Percentiles rank a stretch among this genome's conserved stretches.
phyloP scores from a whole-genome alignment of 495 filamentous ascomycete species.

The Poronia punctata region DNA sequence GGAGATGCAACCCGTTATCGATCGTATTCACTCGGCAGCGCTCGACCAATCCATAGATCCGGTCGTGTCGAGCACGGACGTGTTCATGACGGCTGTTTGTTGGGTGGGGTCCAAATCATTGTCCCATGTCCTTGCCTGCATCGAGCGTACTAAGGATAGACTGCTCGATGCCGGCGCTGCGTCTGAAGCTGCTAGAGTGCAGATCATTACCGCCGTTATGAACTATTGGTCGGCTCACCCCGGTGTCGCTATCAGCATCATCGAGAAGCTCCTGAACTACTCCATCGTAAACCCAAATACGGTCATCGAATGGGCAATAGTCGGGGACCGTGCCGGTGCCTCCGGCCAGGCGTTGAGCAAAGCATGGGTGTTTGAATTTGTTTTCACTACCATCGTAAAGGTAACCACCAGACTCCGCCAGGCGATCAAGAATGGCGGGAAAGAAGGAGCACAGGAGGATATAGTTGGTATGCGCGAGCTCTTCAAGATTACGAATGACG shows the following conservation, averaged over 20 bases:
- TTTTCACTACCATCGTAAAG: conserved; percentile 80
- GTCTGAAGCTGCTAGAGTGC: conserved; percentile 65
- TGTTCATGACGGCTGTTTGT: conserved; percentile 87
- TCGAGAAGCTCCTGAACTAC: conserved; percentile 98
- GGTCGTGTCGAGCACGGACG: conserved; percentile 77
- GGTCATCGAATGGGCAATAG: conserved; percentile 84
- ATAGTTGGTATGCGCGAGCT: conserved; percentile 62
- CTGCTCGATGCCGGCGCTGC: conserved; percentile 68
- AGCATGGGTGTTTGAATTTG: conserved; percentile 79
- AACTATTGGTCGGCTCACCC: conserved; percentile 91
- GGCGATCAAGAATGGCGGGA: conserved; percentile 50
- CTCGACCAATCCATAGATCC: conserved; percentile 62
- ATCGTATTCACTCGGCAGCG: conserved; percentile 70
- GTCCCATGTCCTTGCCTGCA: conserved; percentile 90
- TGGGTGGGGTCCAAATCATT: conserved; percentile 90
- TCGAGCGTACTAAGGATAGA: conserved; percentile 91
- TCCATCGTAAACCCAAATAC: conserved; percentile 76
- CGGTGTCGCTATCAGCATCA: conserved; percentile 83
- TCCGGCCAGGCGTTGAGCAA: conserved; percentile 64
- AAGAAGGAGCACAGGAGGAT: conserved; percentile 23
- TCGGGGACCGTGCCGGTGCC: conserved; percentile 39
- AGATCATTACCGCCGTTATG: conserved; percentile 87
- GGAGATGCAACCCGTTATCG: conserved; percentile 70
- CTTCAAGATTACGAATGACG: conserved; percentile 75
- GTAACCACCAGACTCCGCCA: conserved; percentile 86